Evolutionary conservation across 1,139 yeast genomes (phyloP), one percentile per base, ranked within the genome.

Genomic region (Debaryomyces singareniensis): DNA sequence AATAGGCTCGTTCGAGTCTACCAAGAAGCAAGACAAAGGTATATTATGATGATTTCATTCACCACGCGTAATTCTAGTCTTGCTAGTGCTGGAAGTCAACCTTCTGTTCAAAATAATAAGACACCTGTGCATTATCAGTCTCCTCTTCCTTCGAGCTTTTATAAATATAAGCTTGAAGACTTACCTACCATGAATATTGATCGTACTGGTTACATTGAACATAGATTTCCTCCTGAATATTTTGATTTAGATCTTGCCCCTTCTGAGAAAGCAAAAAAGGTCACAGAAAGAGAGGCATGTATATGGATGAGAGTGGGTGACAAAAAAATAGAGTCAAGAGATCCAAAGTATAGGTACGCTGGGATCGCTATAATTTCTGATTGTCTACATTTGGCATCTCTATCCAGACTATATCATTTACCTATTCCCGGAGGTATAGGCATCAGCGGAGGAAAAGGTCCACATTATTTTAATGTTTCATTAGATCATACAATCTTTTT

Each of bases 401-500:
- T 58, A 14, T 44, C 60, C 3, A 40, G 62, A 26, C 37, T 58
- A 7, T 47, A 58, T 25, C 59, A 57, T 28, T 40, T 58, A 25
- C 46, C 55, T 2, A 39, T 37, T 3, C 42, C 47, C 2, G 44
- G 44, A n/a, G 34, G 44, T 12, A 30, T 42, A 13, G 51, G 47
- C 20, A 30, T 36, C 15, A 42, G 38, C 33, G 49, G 55, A 36
- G 43, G 50, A 35, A 25, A 32, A 23, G 46, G 44, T 24, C 32
- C 38, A 10, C 47, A 48, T 36, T 61, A 57, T 30, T 62, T 65
- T 37, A 55, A 62, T 4, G 63, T 65, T 3, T 61, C 68, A 5
- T 51, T 66, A 32, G 72, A 66, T 44, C 72, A 66, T 36, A 43
- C 63, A 5, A 49, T 66, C 5, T 62, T 53, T 36, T 61, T 61